phyloP scores from a whole-genome alignment of 2,329 filamentous ascomycete species.

The Venturiaceae sp. region DNA sequence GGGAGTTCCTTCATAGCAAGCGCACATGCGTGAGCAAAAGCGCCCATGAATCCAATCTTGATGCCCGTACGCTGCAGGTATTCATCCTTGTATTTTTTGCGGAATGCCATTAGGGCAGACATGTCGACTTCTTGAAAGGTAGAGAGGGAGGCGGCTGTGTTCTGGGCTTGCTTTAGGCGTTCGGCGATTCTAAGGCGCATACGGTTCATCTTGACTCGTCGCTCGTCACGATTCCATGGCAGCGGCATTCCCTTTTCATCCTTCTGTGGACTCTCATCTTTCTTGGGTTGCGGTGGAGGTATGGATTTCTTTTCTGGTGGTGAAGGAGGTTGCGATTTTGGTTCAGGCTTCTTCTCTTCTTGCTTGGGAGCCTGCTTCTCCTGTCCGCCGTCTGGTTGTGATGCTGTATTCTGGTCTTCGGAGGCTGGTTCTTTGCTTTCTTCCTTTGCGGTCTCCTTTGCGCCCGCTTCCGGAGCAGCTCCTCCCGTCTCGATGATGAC shows the following conservation, averaged over 20 bases:
- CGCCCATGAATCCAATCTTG: slow-evolving; percentile 99
- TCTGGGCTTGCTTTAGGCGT: slow-evolving; percentile 97
- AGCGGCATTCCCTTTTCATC: slow-evolving; percentile 15
- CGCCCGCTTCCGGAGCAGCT: slow-evolving; percentile 39
- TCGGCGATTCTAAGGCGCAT: slow-evolving; percentile 97
- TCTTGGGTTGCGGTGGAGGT: slow-evolving; percentile 10
- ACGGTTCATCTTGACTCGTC: slow-evolving; percentile 98
- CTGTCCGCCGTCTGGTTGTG: slow-evolving; percentile 41
- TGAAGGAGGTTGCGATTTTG: slow-evolving; percentile 23
- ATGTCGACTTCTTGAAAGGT: slow-evolving; percentile 99
- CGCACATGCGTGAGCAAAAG: slow-evolving; percentile 82
- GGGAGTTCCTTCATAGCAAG: slow-evolving; percentile 94
- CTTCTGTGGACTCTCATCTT: slow-evolving; percentile 14
- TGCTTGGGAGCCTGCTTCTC: slow-evolving; percentile 27
- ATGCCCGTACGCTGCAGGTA: slow-evolving; percentile 91
- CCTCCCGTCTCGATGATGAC: slow-evolving; percentile 76
- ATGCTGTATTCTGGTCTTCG: slow-evolving; percentile 46
- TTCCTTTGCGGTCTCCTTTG: slow-evolving; percentile 40
- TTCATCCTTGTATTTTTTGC: slow-evolving; percentile 95
- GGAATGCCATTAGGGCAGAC: slow-evolving; percentile 94
- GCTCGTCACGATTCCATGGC: slow-evolving; percentile 63
- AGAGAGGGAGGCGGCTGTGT: slow-evolving; percentile 91
- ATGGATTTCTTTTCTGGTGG: slow-evolving; percentile 20
- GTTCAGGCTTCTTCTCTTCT: slow-evolving; percentile 18
- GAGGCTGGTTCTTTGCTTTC: slow-evolving; percentile 52